Base-by-base conservation (phyloP, 2,329 filamentous ascomycete species). In the Talaromyces pinophilus region DNA sequence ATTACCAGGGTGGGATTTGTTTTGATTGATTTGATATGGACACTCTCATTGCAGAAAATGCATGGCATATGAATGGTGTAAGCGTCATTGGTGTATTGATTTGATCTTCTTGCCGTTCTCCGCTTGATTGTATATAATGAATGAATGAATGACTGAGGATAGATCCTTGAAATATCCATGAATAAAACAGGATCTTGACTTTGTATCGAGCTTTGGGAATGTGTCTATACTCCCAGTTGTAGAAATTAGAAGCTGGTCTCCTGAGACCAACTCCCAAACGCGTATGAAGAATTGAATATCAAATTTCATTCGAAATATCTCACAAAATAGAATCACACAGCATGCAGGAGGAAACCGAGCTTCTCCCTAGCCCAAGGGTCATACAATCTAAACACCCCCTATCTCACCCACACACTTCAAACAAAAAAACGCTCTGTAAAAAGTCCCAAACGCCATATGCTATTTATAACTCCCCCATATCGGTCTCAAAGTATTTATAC, bases 81-180 rank as follows among this genome's bases (percentile, higher is more conserved):
- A 60, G 48, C n/a, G 15, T 54, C 38, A 44, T 35, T 55, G 33
- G 33, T 40, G 10, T 38, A 38, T n/a, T 38, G 17, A 17, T 64
- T 22, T 59, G 13, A 30, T 63, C 30, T 46, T 22, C 25, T 42
- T 54, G 17, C 11, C 28, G 30, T 35, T 46, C 28, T 35, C 19
- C n/a, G 17, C n/a, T 63, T 40, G 35, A 42, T 35, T 64, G 62
- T 64, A 64, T 30, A 64, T 64, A 64, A 59, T 40, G 62, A 64
- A 17, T 64, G 62, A 55, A 57, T 55, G 48, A 46, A 55, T 44
- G 13, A n/a, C 15, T 63, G 35, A 30, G 13, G 15, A 54, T 63
- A n/a, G 44, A 52, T 25, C 48, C 7, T 28, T 10, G 10, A 1
- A 44, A 30, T 30, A 30, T 30, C 28, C 28, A 30, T 30, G 28